Percentiles rank a stretch among this genome's conserved stretches.
These are phyloP conservation scores for Alternaria triticimaculans DNA, from an alignment of 2,329 filamentous ascomycete genomes.

Conservation along the genomic window DNA sequence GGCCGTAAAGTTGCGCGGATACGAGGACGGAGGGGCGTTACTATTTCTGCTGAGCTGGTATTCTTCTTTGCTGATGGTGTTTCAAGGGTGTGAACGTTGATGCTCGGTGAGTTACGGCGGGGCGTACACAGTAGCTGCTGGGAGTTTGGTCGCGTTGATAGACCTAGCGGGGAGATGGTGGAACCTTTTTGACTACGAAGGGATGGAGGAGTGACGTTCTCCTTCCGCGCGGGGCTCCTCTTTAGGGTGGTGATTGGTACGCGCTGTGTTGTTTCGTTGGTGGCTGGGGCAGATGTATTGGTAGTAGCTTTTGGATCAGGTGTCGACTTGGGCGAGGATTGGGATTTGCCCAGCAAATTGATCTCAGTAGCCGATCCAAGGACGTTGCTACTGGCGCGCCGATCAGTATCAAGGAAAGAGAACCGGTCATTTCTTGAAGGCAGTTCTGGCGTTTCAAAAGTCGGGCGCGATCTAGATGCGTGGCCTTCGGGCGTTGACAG, in stretches of 20 bases:
- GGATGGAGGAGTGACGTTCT: conserved; percentile 28
- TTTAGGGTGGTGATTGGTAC: conserved; percentile 11
- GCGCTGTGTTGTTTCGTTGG: conserved; percentile 6
- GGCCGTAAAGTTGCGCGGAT: conserved; percentile 25
- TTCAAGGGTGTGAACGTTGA: conserved; percentile 17
- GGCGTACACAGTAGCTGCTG: conserved; percentile 24
- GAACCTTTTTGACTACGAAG: conserved; percentile 1
- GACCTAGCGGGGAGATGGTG: background rate
- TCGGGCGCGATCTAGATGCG: conserved; percentile 14
- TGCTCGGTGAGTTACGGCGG: conserved; percentile 18
- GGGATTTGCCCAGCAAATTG: conserved; percentile 18
- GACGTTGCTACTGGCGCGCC: conserved; percentile 33
- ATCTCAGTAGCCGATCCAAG: conserved; percentile 23
- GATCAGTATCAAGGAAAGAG: conserved; percentile 48
- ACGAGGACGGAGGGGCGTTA: conserved; percentile 16
- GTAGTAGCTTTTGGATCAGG: conserved; percentile 27
- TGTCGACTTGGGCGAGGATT: conserved; percentile 10
- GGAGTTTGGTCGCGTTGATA: conserved; percentile 19
- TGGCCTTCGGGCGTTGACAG: conserved; percentile 8
- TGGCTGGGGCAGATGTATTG: conserved; percentile 22
- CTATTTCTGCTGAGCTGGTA: background rate
- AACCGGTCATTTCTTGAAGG: conserved; percentile 56
- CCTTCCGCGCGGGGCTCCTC: conserved; percentile 24
- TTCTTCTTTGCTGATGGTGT: background rate
- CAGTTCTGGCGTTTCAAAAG: conserved; percentile 29